Conservation (phyloP, 257 asterid genomes). For the Avicennia marina region DNA sequence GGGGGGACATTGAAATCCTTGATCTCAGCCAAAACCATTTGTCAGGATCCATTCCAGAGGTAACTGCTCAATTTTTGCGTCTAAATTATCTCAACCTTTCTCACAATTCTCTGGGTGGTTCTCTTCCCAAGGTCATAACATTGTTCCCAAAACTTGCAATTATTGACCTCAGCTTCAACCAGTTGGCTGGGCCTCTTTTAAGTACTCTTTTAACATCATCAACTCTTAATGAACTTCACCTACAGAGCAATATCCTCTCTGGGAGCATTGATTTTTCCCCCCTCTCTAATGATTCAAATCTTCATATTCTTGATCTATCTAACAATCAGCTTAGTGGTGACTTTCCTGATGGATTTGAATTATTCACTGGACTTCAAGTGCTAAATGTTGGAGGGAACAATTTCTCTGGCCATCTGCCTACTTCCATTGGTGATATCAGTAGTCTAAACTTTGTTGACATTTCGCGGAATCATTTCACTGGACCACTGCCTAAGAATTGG, state of each 20-base stretch:
- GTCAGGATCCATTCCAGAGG: slow-evolving; percentile 69
- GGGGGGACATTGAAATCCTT: slow-evolving; percentile 80
- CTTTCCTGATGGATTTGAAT: slow-evolving; percentile 64
- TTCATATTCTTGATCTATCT: slow-evolving; percentile 66
- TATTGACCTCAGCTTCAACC: slow-evolving; percentile 87
- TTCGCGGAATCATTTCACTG: slow-evolving; percentile 63
- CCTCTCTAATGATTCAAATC: slow-evolving; percentile 37
- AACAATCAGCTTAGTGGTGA: slow-evolving; percentile 49
- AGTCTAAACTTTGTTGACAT: slow-evolving; percentile 50
- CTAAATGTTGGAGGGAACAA: slow-evolving; percentile 66
- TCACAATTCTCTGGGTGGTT: slow-evolving; percentile 50
- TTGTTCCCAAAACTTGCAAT: slow-evolving; percentile 61
- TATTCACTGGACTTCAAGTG: slow-evolving; percentile 48
- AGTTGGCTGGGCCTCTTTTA: slow-evolving; percentile 60
- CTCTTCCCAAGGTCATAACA: slow-evolving; percentile 57
- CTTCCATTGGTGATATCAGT: slow-evolving; percentile 45
- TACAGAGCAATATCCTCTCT: slow-evolving; percentile 54
- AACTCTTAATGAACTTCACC: slow-evolving; percentile 68
- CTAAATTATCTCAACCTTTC: slow-evolving; percentile 76
- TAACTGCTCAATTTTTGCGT: slow-evolving; percentile 76
- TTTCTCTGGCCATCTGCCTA: slow-evolving; percentile 71
- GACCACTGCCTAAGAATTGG: slow-evolving; percentile 64
- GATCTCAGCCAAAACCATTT: slow-evolving; percentile 80
- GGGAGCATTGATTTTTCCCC: slow-evolving; percentile 63
- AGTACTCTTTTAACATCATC: slow-evolving; percentile 50